Evolutionary conservation across 202 grass and related monocot species (phyloP).

Genomic region (Sporobolus alterniflorus): DNA sequence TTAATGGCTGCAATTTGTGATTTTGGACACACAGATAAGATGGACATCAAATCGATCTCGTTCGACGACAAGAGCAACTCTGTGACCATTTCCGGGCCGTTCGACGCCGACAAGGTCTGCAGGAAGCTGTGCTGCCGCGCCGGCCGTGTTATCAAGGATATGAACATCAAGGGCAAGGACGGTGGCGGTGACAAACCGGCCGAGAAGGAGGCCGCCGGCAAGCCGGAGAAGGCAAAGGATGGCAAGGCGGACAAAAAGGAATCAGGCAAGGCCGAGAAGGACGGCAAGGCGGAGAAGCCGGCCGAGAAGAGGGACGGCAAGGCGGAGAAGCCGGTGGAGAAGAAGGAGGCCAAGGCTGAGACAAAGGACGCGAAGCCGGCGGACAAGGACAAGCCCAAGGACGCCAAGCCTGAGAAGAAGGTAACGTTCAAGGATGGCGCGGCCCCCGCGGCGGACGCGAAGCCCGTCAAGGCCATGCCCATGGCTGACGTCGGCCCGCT

Average conservation of each 20-base stretch:
- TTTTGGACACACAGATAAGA: constrained; percentile 46
- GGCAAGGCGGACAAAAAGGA: constrained; percentile 44
- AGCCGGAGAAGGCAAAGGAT: constrained; percentile 30
- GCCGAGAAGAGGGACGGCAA: constrained; percentile 13
- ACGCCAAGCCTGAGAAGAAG: constrained; percentile 45
- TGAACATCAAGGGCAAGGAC: constrained; percentile 47
- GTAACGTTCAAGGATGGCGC: constrained; percentile 36
- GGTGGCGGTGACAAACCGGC: constrained; percentile 10
- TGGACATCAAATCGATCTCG: constrained; percentile 64
- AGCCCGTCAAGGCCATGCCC: constrained; percentile 21
- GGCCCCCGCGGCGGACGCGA: background rate
- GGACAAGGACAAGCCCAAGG: background rate
- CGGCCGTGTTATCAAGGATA: constrained; percentile 54
- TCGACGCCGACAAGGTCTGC: constrained; percentile 54
- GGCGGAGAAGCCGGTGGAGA: constrained; percentile 31
- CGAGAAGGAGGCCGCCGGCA: background rate
- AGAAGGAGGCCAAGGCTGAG: constrained; percentile 19
- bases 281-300: background rate
- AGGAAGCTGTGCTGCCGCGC: constrained; percentile 53
- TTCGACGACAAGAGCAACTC: constrained; percentile 65
- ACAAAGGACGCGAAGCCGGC: constrained; percentile 31
- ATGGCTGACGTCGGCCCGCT: constrained; percentile 49
- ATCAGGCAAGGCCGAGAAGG: constrained; percentile 30
- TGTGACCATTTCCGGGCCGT: constrained; percentile 66
- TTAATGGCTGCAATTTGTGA: background rate